phyloP scores from a whole-genome alignment of 1,284 basidiomycete genomes.

The Volvariella volvacea region DNA sequence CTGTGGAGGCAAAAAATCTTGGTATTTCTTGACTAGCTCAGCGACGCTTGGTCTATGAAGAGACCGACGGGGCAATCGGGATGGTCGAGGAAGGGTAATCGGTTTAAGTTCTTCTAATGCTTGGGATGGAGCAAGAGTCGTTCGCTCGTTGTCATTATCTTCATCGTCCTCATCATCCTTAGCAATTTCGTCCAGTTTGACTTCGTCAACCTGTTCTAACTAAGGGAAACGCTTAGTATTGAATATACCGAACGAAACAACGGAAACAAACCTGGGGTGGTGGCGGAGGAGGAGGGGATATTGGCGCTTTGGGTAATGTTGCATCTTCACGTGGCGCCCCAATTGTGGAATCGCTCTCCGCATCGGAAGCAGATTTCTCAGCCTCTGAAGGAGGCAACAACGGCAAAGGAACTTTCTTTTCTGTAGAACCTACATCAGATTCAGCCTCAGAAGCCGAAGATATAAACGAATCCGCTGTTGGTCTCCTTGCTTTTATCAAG shows the following conservation, averaged over 20 bases:
- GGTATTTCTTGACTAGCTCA: slow-evolving; percentile 80
- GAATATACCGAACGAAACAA: no score
- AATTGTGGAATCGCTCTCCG: slow-evolving; percentile 87
- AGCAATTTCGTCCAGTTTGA: background rate
- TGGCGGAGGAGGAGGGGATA: slow-evolving; percentile 2
- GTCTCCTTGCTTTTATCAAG: slow-evolving; percentile 9
- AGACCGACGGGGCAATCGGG: slow-evolving; percentile 66
- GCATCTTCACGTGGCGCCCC: slow-evolving; percentile 53
- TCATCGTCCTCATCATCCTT: slow-evolving; percentile 11
- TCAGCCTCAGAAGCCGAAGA: slow-evolving; percentile 45
- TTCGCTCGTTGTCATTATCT: no score
- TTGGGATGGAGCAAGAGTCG: no score
- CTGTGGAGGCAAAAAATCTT: slow-evolving; percentile 66
- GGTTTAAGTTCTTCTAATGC: no score
- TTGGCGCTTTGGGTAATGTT: slow-evolving; percentile 15
- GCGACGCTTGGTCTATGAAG: slow-evolving; percentile 65
- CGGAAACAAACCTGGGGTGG: background rate
- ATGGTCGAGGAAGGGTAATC: slow-evolving; percentile 25
- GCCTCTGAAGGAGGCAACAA: slow-evolving; percentile 6
- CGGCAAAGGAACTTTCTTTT: background rate
- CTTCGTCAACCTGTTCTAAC: slow-evolving; percentile 1
- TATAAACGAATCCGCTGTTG: slow-evolving; percentile 46
- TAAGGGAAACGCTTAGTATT: no score
- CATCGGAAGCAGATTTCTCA: slow-evolving; percentile 37
- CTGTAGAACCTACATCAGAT: slow-evolving; percentile 19